Evolutionary conservation across 495 filamentous ascomycete genomes (phyloP).

Genomic region (Eremomyces bilateralis): DNA sequence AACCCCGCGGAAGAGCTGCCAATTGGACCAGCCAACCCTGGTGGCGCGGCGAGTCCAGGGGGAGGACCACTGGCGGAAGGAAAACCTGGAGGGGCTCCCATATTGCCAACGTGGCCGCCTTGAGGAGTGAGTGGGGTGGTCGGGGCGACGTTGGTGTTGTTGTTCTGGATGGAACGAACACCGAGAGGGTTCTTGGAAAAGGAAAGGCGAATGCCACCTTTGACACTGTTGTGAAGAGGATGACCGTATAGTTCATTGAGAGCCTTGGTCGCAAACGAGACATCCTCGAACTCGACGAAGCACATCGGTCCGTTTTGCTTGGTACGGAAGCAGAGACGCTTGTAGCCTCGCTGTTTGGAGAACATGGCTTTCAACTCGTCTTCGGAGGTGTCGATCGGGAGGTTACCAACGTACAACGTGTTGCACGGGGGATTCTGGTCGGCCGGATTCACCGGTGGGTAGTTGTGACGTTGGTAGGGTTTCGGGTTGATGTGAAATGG

Average conservation of each 20-base stretch:
- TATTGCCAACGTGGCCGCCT: conserved; percentile 21
- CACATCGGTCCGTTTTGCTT: conserved; percentile 98
- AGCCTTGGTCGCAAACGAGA: conserved; percentile 81
- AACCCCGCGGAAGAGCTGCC: conserved; percentile 7
- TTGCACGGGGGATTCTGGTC: conserved; percentile 98
- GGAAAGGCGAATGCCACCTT: conserved; percentile 90
- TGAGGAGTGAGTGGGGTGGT: conserved; percentile 28
- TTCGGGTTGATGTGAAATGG: conserved; percentile 13
- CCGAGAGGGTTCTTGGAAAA: conserved; percentile 97
- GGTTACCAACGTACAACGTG: conserved; percentile 90
- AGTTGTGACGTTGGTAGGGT: conserved; percentile 43
- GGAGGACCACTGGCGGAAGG: conserved; percentile 13
- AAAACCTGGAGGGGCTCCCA: conserved; percentile 10
- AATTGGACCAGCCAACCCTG: conserved; percentile 9
- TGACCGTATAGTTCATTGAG: conserved; percentile 82
- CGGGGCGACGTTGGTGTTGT: conserved; percentile 28
- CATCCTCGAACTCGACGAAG: conserved; percentile 95
- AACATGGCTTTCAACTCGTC: conserved; percentile 94
- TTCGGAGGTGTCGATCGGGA: conserved; percentile 83
- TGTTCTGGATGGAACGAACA: conserved; percentile 57
- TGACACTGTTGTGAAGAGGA: conserved; percentile 75
- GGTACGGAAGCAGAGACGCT: conserved; percentile 87
- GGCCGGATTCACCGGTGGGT: conserved; percentile 80
- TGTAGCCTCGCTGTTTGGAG: conserved; percentile 86
- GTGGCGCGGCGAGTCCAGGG: conserved; percentile 12